Conservation (phyloP, 148 eudicot genomes). For the Rhododendron mucronatum region DNA sequence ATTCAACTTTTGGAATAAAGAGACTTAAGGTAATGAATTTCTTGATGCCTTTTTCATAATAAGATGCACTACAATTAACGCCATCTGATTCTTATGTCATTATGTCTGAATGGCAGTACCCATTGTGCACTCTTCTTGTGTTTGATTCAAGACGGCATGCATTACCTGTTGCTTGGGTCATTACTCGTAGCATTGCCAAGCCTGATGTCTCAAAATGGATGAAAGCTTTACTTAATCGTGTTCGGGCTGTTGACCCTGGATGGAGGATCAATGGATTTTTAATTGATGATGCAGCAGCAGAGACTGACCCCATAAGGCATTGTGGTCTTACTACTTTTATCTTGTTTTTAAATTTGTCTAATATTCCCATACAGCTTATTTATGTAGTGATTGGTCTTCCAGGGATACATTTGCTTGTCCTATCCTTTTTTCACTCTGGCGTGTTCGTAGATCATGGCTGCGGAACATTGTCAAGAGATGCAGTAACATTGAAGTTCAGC, state of each 20-base stretch:
- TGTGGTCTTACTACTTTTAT: conserved; percentile 14
- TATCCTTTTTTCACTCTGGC: conserved; percentile 80
- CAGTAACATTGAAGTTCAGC: conserved; percentile 47
- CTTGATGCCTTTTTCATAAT: neutral
- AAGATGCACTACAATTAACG: conserved; percentile 5
- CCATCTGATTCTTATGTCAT: conserved; percentile 23
- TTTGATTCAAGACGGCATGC: conserved; percentile 98
- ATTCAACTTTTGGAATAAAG: conserved; percentile 89
- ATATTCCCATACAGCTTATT: neutral
- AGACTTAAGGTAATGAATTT: conserved; percentile 59
- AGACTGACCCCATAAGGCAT: conserved; percentile 89
- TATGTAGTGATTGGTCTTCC: conserved; percentile 26
- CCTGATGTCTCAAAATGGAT: conserved; percentile 85
- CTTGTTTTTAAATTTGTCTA: neutral
- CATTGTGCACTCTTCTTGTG: conserved; percentile 90
- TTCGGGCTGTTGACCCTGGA: conserved; percentile 64
- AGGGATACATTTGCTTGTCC: conserved; percentile 92
- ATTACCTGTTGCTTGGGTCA: conserved; percentile 95
- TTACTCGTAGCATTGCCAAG: conserved; percentile 78
- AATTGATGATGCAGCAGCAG: conserved; percentile 88
- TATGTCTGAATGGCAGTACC: conserved; percentile 63
- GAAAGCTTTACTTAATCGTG: conserved; percentile 73
- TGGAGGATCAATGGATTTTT: conserved; percentile 82
- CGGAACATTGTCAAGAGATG: conserved; percentile 74
- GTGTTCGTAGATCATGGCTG: conserved; percentile 94